Base-by-base conservation (phyloP, 441 rosid genomes). In the Mallotus repandus region DNA sequence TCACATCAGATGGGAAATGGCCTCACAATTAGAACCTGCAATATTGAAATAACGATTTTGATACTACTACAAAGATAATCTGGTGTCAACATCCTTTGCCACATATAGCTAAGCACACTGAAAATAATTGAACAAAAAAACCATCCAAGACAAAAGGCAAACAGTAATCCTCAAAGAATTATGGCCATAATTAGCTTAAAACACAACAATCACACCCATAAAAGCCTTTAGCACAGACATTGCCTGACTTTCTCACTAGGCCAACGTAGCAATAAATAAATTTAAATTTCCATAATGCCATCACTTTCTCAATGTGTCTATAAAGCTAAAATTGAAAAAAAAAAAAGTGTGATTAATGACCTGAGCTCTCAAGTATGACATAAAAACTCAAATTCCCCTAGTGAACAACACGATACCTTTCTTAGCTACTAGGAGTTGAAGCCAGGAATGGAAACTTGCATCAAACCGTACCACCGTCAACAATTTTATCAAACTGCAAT, bases 1-100 rank as follows among this genome's bases (percentile, higher is more conserved):
- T 75, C 72, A 62, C 56, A 69, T 52, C 48, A 66, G 50, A 69
- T 52, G 7, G 35, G 16, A 38, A 50, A 32, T 48, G 29, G 15
- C 19, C 25, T 35, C 77, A 2, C 50, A 49, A 64, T 32, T 29
- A 22, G 69, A n/a, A 71, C 56, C 81, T 75, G 70, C 6, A 49
- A 74, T 66, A 64, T 63, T 48, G 62, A 12, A 71, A 56, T 41
- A 73, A 74, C 32, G n/a, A 52, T 29, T 61, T 72, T 15, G 4
- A 53, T 74, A 67, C 63, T 70, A 41, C 59, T 56, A 5, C 21
- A 64, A 43, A 66, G 21, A 46, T 21, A 58, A 55, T 6, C 29
- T 41, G 4, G 1, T 29, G 58, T 9, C n/a, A 16, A 32, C 7
- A 66, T 58, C 14, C 50, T 21, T 32, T 66, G 18, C 57, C 58